Conservation (phyloP, 352 stramenopile species). For the Pythium oligandrum region DNA sequence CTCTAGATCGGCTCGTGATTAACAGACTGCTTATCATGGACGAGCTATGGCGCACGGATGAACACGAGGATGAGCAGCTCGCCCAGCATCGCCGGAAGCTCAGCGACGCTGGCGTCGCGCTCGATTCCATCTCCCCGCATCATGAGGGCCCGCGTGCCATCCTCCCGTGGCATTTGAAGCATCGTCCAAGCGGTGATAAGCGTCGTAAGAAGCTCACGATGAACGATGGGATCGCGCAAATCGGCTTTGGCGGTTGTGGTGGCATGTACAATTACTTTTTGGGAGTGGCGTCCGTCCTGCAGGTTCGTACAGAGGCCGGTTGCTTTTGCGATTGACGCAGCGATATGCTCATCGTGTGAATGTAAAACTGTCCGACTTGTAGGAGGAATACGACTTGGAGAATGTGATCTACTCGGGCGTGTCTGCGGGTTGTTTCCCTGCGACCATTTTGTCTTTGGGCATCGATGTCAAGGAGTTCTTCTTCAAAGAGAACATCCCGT, state of each 20-base stretch:
- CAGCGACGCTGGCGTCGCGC: slow-evolving; percentile 7
- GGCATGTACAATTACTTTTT: slow-evolving; percentile 88
- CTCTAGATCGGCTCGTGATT: not conserved
- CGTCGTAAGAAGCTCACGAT: slow-evolving; percentile 46
- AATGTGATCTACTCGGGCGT: slow-evolving; percentile 76
- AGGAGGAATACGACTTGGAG: slow-evolving; percentile 70
- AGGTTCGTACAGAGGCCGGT: slow-evolving; percentile 19
- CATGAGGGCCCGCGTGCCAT: slow-evolving; percentile 12
- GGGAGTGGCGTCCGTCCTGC: slow-evolving; percentile 65
- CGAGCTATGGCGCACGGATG: slow-evolving; percentile 31
- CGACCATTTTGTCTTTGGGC: slow-evolving; percentile 51
- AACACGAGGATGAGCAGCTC: slow-evolving; percentile 18
- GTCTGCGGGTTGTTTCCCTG: slow-evolving; percentile 71
- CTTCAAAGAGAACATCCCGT: slow-evolving; percentile 72
- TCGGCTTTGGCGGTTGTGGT: slow-evolving; percentile 76
- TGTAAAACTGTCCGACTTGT: not conserved
- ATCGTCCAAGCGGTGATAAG: slow-evolving; percentile 18
- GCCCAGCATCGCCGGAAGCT: slow-evolving; percentile 13
- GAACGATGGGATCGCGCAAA: slow-evolving; percentile 55
- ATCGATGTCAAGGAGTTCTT: slow-evolving; percentile 81
- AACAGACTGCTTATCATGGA: slow-evolving; percentile 15
- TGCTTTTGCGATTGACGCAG: slow-evolving; percentile 2
- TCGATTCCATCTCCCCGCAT: slow-evolving; percentile 5
- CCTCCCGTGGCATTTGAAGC: slow-evolving; percentile 29
- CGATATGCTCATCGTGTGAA: not conserved